Conservation (phyloP, 441 rosid species). For the Pelargonium australe region DNA sequence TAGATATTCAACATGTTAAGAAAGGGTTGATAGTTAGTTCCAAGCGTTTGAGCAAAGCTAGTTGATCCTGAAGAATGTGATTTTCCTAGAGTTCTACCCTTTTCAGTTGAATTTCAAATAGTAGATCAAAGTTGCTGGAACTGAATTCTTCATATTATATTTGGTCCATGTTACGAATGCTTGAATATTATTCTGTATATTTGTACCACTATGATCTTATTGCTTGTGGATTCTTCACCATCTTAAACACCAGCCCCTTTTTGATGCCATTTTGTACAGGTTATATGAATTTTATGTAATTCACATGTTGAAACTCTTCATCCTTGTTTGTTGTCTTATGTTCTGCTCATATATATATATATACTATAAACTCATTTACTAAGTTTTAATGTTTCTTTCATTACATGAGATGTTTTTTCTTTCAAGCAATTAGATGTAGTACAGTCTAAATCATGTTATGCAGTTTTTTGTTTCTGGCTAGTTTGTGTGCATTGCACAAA, state of each 20-base stretch:
- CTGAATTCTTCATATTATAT: neutral
- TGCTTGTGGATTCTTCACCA: neutral
- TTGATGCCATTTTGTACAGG: neutral
- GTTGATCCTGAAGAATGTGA: neutral
- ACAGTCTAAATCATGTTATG: neutral
- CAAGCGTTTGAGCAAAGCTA: neutral
- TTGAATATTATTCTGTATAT: neutral
- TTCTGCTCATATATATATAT: neutral
- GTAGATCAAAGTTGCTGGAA: neutral
- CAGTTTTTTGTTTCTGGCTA: too few species aligned
- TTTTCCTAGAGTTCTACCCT: neutral
- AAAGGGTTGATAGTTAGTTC: neutral
- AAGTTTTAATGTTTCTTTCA: neutral
- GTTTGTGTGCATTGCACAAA: too few species aligned
- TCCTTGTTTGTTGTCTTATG: neutral
- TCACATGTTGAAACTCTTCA: neutral
- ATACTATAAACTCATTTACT: neutral
- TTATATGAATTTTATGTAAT: conserved; percentile 2
- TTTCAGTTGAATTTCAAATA: neutral
- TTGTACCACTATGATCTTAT: neutral
- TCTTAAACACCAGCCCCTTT: neutral
- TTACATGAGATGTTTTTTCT: neutral
- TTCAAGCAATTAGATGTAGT: conserved; percentile 19
- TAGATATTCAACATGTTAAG: neutral
- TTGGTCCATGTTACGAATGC: neutral